Percentiles rank a stretch among this genome's conserved stretches.
Conservation (phyloP, 2,329 filamentous ascomycete species). For the Fusarium drepaniforme region DNA sequence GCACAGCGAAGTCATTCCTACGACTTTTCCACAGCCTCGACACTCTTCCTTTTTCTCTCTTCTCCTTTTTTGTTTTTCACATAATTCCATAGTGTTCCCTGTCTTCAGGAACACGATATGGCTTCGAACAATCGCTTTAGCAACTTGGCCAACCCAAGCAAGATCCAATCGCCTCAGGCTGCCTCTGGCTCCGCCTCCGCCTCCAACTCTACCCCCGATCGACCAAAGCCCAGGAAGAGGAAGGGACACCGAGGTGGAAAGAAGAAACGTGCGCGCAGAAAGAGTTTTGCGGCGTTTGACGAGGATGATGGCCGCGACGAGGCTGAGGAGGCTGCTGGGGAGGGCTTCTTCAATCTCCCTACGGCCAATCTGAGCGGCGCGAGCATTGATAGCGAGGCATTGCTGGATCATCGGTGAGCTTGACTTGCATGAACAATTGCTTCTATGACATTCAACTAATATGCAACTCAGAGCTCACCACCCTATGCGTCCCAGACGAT, state of each 20-base stretch:
- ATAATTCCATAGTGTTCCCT: neutral
- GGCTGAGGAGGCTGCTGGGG: constrained; percentile 47
- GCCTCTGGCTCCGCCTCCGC: constrained; percentile 32
- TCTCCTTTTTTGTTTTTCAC: constrained; percentile 4
- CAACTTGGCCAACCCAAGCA: constrained; percentile 38
- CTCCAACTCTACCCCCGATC: constrained; percentile 24
- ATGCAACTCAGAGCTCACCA: constrained; percentile 64
- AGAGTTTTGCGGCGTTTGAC: constrained; percentile 80
- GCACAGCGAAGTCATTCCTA: constrained; percentile 13
- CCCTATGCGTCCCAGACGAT: constrained; percentile 72
- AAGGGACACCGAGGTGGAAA: constrained; percentile 82
- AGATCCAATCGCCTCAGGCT: constrained; percentile 20
- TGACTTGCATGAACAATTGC: neutral
- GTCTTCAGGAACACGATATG: constrained; percentile 17
- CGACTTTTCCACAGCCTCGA: constrained; percentile 2
- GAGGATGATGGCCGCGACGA: constrained; percentile 63
- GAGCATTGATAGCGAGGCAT: constrained; percentile 88
- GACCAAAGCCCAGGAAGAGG: constrained; percentile 64
- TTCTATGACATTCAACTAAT: neutral
- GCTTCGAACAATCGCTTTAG: constrained; percentile 52
- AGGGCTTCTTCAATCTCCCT: constrained; percentile 63
- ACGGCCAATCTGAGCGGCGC: constrained; percentile 78
- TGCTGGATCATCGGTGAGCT: constrained; percentile 85
- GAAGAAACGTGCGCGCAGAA: constrained; percentile 80
- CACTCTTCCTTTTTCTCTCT: neutral